Evolutionary conservation across 179 eudicot genomes (phyloP).

Genomic region (Sideroxylon spinosum): DNA sequence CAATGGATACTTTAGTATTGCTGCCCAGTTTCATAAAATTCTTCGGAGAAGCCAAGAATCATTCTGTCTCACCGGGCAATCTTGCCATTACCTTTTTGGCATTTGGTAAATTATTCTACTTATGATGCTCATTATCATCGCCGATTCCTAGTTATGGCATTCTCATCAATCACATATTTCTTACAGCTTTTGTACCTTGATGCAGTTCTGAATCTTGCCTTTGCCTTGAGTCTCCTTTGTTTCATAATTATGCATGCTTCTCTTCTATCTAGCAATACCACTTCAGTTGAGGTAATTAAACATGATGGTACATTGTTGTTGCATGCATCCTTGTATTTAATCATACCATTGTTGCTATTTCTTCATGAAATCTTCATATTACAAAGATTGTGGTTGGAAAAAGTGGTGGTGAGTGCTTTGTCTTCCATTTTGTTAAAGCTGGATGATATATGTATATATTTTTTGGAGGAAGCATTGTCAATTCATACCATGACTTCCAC

Average conservation of each 20-base stretch:
- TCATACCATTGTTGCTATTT: neutral
- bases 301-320: neutral
- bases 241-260: conserved; percentile 77
- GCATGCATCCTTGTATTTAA: conserved; percentile 3
- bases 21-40: conserved; percentile 63
- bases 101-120: conserved; percentile 47
- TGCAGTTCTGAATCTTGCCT: conserved; percentile 94
- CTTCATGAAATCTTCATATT: conserved; percentile 5
- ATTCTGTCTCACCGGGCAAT: conserved; percentile 53
- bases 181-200: conserved; percentile 54
- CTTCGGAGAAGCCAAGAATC: conserved; percentile 54
- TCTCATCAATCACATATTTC: conserved; percentile 33
- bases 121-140: conserved; percentile 2
- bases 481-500: neutral
- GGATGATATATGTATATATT: neutral
- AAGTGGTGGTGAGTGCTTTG: neutral
- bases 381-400: neutral
- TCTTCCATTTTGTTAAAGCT: neutral
- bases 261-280: conserved; percentile 80
- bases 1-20: conserved; percentile 65
- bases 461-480: neutral
- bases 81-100: conserved; percentile 76
- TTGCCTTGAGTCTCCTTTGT: conserved; percentile 82
- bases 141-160: conserved; percentile 12
- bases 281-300: conserved; percentile 72